Conservation (phyloP, 202 grass and related monocot genomes). For the Panicum virgatum region DNA sequence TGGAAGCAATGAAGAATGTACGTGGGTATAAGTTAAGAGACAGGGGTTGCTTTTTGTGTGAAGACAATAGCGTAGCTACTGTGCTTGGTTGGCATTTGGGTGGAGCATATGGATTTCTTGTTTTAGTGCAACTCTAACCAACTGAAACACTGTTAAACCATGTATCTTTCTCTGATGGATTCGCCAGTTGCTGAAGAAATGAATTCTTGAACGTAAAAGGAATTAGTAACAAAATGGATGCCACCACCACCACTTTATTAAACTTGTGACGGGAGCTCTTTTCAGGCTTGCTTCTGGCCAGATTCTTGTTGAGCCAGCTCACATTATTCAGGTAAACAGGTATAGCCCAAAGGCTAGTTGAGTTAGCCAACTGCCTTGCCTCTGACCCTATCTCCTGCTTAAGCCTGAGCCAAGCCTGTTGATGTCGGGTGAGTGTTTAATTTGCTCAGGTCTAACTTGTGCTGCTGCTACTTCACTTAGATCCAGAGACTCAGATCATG, state of each 20-base stretch:
- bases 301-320: not conserved
- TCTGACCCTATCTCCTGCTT: slow-evolving; percentile 11
- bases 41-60: not conserved
- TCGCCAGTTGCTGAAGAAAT: not conserved
- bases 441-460: not conserved
- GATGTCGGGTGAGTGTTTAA: not conserved
- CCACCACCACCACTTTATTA: not conserved
- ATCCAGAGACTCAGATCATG: not conserved
- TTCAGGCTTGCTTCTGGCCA: not conserved
- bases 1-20: slow-evolving; percentile 1
- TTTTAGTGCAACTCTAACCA: not conserved
- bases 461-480: not conserved
- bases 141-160: not conserved
- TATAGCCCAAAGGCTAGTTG: not conserved
- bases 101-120: not conserved
- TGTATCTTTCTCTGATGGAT: not conserved
- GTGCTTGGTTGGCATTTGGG: slow-evolving; percentile 21
- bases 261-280: not conserved
- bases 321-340: slow-evolving; percentile 6
- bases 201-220: not conserved
- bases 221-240: not conserved
- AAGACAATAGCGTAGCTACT: slow-evolving; percentile 6
- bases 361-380: not conserved
- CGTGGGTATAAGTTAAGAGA: not conserved
- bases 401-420: not conserved